Base-by-base conservation (phyloP, 2,329 filamentous ascomycete species). In the Cercospora zeae-maydis region DNA sequence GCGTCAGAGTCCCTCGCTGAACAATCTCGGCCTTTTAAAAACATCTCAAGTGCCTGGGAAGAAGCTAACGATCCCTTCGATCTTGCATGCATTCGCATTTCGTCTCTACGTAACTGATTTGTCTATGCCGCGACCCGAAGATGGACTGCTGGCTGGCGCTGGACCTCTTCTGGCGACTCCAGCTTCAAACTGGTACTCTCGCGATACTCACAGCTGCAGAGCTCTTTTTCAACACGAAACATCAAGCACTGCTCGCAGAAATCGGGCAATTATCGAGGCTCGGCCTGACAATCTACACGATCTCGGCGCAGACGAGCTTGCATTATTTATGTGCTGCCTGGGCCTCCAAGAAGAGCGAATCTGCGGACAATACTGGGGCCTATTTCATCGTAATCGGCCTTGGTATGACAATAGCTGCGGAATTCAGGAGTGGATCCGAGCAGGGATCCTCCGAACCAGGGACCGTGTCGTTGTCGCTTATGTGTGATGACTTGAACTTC, bases 371-470 rank as follows among this genome's bases (percentile, higher is more conserved):
- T 97, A 76, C 92, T 93, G 14, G 93, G 93, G 16, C 95, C 93
- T 76, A 96, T 93, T 82, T 97, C 93, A 78, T 97, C 91, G 76
- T 97, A 97, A 83, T 93, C 78, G 55, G 76, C 71, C 75, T 82
- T 82, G 16, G 80, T 99, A 79, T 99, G 96, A 82, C 95, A 99
- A 81, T 98, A 99, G 75, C 92, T 97, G 77, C 92, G 87, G 84
- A 99, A 99, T 79, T 99, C 96, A 4, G 96, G 93, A 6, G 95
- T 99, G 82, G 98, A 93, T 60, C 93, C 96, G 65, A 99, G 83
- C 79, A 99, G 83, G 80, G 92, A 96, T 71, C 95, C 95, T 77
- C 95, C 95, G 76, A 99, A 99, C 95, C 95, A 99, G 33, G 95
- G 95, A 16, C 95, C 95, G 76, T 99, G 93, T 75, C 93, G 85